phyloP scores from a whole-genome alignment of 495 filamentous ascomycete species.

The Aspergillus homomorphus region DNA sequence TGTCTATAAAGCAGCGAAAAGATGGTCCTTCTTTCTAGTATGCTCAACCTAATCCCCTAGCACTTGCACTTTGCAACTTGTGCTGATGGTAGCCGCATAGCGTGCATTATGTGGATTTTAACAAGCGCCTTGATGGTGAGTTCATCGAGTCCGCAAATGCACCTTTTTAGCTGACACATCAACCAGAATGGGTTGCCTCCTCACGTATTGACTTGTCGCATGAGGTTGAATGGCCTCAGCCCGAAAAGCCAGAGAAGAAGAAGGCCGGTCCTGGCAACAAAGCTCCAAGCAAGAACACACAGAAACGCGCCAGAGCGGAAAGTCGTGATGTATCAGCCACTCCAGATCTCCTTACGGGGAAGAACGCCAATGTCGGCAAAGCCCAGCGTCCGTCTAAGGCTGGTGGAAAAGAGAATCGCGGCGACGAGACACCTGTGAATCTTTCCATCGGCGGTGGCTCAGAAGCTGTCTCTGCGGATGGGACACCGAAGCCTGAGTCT shows the following conservation, averaged over 20 bases:
- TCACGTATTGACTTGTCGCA: conserved; percentile 75
- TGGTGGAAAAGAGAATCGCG: conserved; percentile 62
- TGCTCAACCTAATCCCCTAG: conserved; percentile 13
- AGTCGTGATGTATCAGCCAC: conserved; percentile 58
- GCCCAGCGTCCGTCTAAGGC: conserved; percentile 51
- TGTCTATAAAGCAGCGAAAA: conserved; percentile 81
- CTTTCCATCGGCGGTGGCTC: conserved; percentile 41
- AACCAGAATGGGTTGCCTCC: conserved; percentile 80
- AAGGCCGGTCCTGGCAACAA: conserved; percentile 48
- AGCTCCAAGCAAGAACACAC: conserved; percentile 48
- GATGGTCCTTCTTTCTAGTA: conserved; percentile 81
- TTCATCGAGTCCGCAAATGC: background rate
- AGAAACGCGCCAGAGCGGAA: conserved; percentile 51
- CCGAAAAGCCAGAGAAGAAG: conserved; percentile 68
- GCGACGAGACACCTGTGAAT: conserved; percentile 35
- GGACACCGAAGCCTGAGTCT: conserved; percentile 55
- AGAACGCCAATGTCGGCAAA: conserved; percentile 47
- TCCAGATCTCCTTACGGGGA: conserved; percentile 52
- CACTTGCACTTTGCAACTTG: background rate
- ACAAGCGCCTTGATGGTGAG: conserved; percentile 87
- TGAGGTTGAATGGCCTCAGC: conserved; percentile 75
- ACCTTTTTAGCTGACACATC: conserved; percentile 22
- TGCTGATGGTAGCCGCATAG: conserved; percentile 34
- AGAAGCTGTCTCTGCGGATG: conserved; percentile 48
- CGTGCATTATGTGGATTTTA: conserved; percentile 98